Evolutionary conservation across 768 basidiomycete species (phyloP), one percentile per base, ranked within the genome.

Genomic region (Dacryopinax primogenitus): DNA sequence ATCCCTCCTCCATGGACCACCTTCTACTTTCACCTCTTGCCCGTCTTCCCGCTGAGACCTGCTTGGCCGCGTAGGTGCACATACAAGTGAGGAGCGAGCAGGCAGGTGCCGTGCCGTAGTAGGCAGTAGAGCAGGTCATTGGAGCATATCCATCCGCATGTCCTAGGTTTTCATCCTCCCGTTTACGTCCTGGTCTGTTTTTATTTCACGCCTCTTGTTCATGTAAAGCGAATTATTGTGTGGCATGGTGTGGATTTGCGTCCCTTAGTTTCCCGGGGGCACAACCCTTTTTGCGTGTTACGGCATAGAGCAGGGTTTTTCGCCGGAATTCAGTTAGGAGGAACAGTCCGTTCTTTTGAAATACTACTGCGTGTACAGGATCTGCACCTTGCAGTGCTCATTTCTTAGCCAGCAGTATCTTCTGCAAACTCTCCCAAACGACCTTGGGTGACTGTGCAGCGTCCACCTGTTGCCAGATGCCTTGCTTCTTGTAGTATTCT

Each of bases 401-500:
- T 26, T 78, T 74, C 72, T 78, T 80, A 67, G 73, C 77, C 67
- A 77, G 77, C 73, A 91, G 90, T 63, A 87, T 78, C 70, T 84
- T 81, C 66, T 82, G 77, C 64, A 92, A 72, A 74, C 83, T 83
- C 70, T 88, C 86, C 96, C 96, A 98, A 21, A 99, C 95, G 45
- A 96, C 81, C 63, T 80, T 82, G 0, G 96, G 96, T 18, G 88
- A 84, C 79, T 98, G 96, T 16, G 95, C 89, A 63, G 92, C 96
- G 71, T 99, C 96, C 66, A 99, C 81, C 28, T 86, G 87, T 44
- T 82, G 79, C 94, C 93, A 97, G 62, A 98, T 81, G 36, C 89
- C 87, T 73, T 92, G 88, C 67, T 80, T 80, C 78, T 88, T 92
- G 84, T 99, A 99, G 80, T 96, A 97, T 47, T 91, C 92, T 16